Base-by-base conservation (phyloP, 2,329 filamentous ascomycete genomes). In the Orbilia ellipsospora region DNA sequence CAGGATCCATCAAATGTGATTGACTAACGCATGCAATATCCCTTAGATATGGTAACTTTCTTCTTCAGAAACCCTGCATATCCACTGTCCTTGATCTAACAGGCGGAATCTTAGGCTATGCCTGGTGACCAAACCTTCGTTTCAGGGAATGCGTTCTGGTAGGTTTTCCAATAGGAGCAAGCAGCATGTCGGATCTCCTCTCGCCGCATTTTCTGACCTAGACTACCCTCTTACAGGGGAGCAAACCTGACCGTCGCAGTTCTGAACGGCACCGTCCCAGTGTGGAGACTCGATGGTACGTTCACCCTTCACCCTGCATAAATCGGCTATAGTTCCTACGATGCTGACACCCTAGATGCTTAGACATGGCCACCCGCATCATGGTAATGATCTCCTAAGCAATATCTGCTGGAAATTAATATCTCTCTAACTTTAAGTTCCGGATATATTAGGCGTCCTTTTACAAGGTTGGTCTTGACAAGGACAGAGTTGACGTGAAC, bases 171-270 rank as follows among this genome's bases (percentile, higher is more conserved):
- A 50, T 40, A 77, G 31, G 31, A 36, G 31, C 50, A 77, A 74
- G 28, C 28, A 23, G 45, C 16, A 42, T 31, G 18, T 42, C 8
- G 45, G 40, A 50, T 48, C 44, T 12, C 10, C 40, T 52, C 42
- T 51, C 36, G 18, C 40, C 40, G 23, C 40, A 50, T 16, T 10
- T 64, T 69, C 31, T 36, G 31, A 36, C 31, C 31, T 36, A 7
- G 31, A 7, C 5, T 64, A 65, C 23, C 42, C 40, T 36, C 40
- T 36, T 26, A 45, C 62, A 75, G 72, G 72, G 72, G 64, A 36
- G 36, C 23, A 16, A 83, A 83, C 74, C 85, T 90, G 15, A 82
- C 83, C 63, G 83, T 80, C 56, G 87, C 88, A 26, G 83, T 90
- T 20, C 76, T 83, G 64, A 87, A 86, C 77, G 84, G 86, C 15